Evolutionary conservation across 257 asterid species (phyloP).

Genomic region (Nyctanthes arbortristis): DNA sequence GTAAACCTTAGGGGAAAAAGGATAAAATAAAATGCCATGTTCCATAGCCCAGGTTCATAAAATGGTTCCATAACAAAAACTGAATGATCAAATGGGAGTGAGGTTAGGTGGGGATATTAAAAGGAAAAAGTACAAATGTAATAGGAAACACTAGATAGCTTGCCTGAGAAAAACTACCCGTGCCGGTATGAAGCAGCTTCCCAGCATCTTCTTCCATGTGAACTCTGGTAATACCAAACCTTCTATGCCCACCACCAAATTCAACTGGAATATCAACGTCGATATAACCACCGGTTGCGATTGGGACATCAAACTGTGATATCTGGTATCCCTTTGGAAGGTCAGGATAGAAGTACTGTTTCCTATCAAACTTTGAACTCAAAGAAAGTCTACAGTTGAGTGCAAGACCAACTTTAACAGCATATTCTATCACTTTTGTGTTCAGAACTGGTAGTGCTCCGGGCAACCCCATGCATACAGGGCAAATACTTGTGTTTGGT

Average conservation of each 20-base stretch:
- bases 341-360: conserved; percentile 93
- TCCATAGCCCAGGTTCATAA: too few species aligned
- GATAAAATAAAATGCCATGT: too few species aligned
- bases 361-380: conserved; percentile 88
- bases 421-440: conserved; percentile 80
- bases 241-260: conserved; percentile 94
- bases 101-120: too few species aligned
- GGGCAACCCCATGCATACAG: conserved; percentile 94
- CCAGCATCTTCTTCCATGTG: conserved; percentile 99
- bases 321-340: conserved; percentile 99
- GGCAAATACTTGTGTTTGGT: conserved; percentile 87
- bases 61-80: too few species aligned
- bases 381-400: conserved; percentile 73
- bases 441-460: conserved; percentile 95
- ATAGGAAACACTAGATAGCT: background rate
- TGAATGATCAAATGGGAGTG: too few species aligned
- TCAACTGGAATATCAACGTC: conserved; percentile 95
- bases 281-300: conserved; percentile 70
- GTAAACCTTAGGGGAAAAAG: too few species aligned
- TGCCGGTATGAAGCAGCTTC: conserved; percentile 83
- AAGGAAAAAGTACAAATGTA: too few species aligned
- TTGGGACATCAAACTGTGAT: conserved; percentile 92
- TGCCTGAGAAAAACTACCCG: conserved; percentile 78
- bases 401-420: conserved; percentile 83
- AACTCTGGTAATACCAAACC: conserved; percentile 90